Conservation (phyloP, 257 asterid genomes). For the Osmanthus fragrans region DNA sequence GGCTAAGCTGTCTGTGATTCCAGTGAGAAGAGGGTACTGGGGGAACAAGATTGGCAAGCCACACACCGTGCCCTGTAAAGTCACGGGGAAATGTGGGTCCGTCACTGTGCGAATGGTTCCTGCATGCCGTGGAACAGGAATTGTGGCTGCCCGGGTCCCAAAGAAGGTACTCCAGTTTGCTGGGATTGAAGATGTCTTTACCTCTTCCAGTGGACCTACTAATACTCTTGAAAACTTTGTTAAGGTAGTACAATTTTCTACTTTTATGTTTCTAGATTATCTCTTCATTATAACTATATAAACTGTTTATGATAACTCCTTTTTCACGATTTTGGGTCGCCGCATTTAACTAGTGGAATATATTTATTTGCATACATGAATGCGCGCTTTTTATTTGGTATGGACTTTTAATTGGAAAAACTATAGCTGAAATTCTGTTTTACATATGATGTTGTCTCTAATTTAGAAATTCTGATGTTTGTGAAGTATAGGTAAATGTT, state of each 20-base stretch:
- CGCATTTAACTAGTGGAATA: too few species aligned
- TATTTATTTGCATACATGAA: too few species aligned
- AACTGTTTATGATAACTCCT: not conserved
- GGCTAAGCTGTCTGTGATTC: constrained; percentile 46
- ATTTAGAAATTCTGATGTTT: not conserved
- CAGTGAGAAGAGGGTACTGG: constrained; percentile 54
- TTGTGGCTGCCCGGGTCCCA: constrained; percentile 47
- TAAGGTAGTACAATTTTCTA: constrained; percentile 29
- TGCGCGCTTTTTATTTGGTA: not conserved
- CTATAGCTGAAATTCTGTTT: not conserved
- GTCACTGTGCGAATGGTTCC: constrained; percentile 52
- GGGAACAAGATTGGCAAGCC: constrained; percentile 52
- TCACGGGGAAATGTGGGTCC: constrained; percentile 48
- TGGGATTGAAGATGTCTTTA: constrained; percentile 47
- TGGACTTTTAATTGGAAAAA: not conserved
- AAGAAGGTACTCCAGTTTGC: constrained; percentile 51
- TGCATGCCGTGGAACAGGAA: constrained; percentile 45
- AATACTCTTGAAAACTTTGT: constrained; percentile 48
- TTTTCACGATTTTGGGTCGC: too few species aligned
- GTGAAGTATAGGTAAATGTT: not conserved
- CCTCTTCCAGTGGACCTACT: constrained; percentile 50
- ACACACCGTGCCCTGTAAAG: constrained; percentile 51
- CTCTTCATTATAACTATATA: not conserved
- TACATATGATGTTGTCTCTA: not conserved
- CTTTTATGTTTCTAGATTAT: not conserved